Conservation (phyloP, 2,329 filamentous ascomycete species). For the Calonectria montana region DNA sequence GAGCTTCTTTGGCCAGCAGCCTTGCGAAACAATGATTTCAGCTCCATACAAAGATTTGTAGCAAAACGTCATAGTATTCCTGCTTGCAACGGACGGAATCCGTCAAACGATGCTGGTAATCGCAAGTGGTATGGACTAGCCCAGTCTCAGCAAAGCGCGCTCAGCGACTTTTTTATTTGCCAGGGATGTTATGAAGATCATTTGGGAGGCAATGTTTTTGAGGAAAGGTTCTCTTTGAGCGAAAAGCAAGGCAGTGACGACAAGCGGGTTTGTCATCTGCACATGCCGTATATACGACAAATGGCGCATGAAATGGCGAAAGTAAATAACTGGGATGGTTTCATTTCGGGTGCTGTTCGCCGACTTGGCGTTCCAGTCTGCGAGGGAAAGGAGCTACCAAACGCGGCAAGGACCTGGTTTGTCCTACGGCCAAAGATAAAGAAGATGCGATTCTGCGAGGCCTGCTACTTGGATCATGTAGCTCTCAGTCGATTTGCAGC, state of each 20-base stretch:
- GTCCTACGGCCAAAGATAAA: slow-evolving; percentile 36
- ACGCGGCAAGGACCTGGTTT: slow-evolving; percentile 41
- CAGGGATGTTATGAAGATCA: slow-evolving; percentile 52
- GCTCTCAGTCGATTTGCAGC: slow-evolving; percentile 41
- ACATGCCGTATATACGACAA: slow-evolving; percentile 37
- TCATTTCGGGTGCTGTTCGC: slow-evolving; percentile 34
- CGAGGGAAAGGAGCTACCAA: slow-evolving; percentile 41
- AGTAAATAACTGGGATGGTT: slow-evolving; percentile 45
- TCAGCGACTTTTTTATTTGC: slow-evolving; percentile 49
- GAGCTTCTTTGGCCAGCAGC: slow-evolving; percentile 49
- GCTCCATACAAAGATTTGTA: slow-evolving; percentile 43
- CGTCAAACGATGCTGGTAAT: slow-evolving; percentile 33
- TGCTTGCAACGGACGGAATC: slow-evolving; percentile 43
- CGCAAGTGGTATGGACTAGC: slow-evolving; percentile 48
- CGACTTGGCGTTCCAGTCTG: slow-evolving; percentile 43
- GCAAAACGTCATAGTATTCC: slow-evolving; percentile 37
- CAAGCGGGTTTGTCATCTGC: slow-evolving; percentile 48
- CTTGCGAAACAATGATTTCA: slow-evolving; percentile 37
- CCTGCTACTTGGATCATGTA: slow-evolving; percentile 49
- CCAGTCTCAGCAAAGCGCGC: slow-evolving; percentile 41
- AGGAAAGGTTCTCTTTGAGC: slow-evolving; percentile 42
- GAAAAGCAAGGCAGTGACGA: slow-evolving; percentile 38
- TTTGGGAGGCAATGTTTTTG: slow-evolving; percentile 43
- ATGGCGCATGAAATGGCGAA: slow-evolving; percentile 32
- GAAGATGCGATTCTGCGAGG: slow-evolving; percentile 46